phyloP scores from a whole-genome alignment of 768 basidiomycete species.

The Leccinum imitatum region DNA sequence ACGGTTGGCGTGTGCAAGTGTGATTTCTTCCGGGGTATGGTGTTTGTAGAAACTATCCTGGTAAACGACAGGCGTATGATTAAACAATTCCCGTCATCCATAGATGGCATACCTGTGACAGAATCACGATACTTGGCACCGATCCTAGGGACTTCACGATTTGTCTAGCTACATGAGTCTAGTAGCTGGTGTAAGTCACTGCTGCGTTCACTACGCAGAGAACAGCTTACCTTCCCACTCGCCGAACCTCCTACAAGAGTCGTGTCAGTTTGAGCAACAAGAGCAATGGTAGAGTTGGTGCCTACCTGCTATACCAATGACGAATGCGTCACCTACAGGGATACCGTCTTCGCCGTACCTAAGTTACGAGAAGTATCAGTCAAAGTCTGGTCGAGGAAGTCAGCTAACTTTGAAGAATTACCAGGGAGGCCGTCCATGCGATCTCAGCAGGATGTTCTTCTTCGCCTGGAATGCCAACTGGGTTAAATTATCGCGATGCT shows the following conservation, averaged over 20 bases:
- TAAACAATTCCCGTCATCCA: not conserved
- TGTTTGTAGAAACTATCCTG: conserved; percentile 94
- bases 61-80: not conserved
- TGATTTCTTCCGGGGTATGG: conserved; percentile 76
- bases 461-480: conserved; percentile 33
- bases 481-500: conserved; percentile 15
- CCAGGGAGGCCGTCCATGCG: conserved; percentile 87
- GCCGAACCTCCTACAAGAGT: conserved; percentile 68
- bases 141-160: conserved; percentile 80
- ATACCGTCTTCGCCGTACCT: conserved; percentile 82
- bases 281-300: conserved; percentile 15
- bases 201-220: not conserved
- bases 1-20: conserved; percentile 76
- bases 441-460: conserved; percentile 77
- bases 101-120: conserved; percentile 65
- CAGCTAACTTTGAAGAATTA: conserved; percentile 30
- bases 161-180: conserved; percentile 86
- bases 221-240: conserved; percentile 72
- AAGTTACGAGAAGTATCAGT: conserved; percentile 8
- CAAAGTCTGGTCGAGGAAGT: conserved; percentile 13
- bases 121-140: conserved; percentile 84
- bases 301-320: conserved; percentile 79
- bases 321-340: conserved; percentile 72
- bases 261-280: not conserved
- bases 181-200: conserved; percentile 2